Base-by-base conservation (phyloP, 2,329 filamentous ascomycete genomes). In the Monosporascus sp. region DNA sequence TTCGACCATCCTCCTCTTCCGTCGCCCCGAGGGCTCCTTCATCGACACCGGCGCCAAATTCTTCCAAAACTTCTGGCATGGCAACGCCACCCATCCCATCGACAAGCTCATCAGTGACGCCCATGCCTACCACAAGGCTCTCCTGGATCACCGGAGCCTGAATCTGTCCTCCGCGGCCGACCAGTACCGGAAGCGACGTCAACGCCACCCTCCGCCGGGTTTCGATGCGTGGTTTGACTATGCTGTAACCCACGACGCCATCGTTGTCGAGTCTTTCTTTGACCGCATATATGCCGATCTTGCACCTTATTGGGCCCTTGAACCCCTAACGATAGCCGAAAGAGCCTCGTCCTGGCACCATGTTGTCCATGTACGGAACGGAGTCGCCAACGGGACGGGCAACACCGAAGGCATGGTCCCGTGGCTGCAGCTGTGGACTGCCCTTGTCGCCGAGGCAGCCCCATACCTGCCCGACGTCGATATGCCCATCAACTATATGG, bases 231-330 rank as follows among this genome's bases (percentile, higher is more conserved):
- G 84, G 83, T 77, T 81, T 59, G 67, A 72, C 35, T 81, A 80
- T 52, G 82, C 83, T 7, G 60, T 69, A 20, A 71, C 78, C 26
- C 72, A 72, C 44, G 70, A 81, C 37, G 77, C 80, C n/a, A 67
- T 85, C 52, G 72, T 85, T 9, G 73, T 86, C 40, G 83, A 86
- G 61, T 78, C 83, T 51, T 86, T 82, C 61, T 86, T 84, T 68
- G 80, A 85, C 62, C 81, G 82, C 55, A 82, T 86, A 53, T 82
- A 84, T 70, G 78, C 83, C 57, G 83, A 87, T 63, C 62, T 86
- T 51, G 71, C 78, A 46, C 83, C 83, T 2, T 85, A 81, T 61
- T 86, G 82, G 82, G 80, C 73, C 2, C 67, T 82, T 37, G 76
- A 79, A 35, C 67, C 73, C 19, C 66, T 70, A 35, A 68, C 72